Evolutionary conservation across 2,329 filamentous ascomycete genomes (phyloP).

Genomic region (Ophiostoma fasciatum): DNA sequence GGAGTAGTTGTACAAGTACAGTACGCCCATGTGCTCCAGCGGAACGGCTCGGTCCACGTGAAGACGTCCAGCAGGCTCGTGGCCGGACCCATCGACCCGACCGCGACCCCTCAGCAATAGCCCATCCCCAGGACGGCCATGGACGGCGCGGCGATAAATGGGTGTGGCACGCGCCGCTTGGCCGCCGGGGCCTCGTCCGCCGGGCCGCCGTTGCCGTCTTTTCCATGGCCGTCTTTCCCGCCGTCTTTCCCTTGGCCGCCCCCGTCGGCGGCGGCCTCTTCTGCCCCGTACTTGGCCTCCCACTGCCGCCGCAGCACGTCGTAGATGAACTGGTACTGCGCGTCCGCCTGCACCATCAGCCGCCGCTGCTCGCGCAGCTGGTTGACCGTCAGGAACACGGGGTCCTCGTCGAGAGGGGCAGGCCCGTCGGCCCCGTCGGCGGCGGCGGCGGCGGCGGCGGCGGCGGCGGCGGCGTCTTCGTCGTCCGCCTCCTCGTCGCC

Average conservation of each 20-base stretch:
- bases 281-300: slow-evolving; percentile 47
- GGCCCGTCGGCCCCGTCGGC: background rate
- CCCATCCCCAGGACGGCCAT: too few species aligned
- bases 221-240: too few species aligned
- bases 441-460: too few species aligned
- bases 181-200: slow-evolving; percentile 25
- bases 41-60: too few species aligned
- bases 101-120: too few species aligned
- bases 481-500: background rate
- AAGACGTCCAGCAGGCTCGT: too few species aligned
- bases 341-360: slow-evolving; percentile 87
- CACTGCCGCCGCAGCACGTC: slow-evolving; percentile 65
- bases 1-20: too few species aligned
- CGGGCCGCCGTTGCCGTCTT: background rate
- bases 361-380: slow-evolving; percentile 71
- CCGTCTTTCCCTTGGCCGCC: too few species aligned
- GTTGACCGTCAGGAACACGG: slow-evolving; percentile 64
- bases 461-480: background rate
- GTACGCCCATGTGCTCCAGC: too few species aligned
- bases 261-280: too few species aligned
- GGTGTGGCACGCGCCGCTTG: slow-evolving; percentile 39
- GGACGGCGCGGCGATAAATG: slow-evolving; percentile 21
- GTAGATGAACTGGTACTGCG: slow-evolving; percentile 80
- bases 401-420: slow-evolving; percentile 4
- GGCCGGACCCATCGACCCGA: too few species aligned